A percentile compares a stretch with the other conserved stretches of the same genome.
Evolutionary conservation across 2,329 filamentous ascomycete genomes (phyloP).

Genomic region (Fusarium liriodendri): DNA sequence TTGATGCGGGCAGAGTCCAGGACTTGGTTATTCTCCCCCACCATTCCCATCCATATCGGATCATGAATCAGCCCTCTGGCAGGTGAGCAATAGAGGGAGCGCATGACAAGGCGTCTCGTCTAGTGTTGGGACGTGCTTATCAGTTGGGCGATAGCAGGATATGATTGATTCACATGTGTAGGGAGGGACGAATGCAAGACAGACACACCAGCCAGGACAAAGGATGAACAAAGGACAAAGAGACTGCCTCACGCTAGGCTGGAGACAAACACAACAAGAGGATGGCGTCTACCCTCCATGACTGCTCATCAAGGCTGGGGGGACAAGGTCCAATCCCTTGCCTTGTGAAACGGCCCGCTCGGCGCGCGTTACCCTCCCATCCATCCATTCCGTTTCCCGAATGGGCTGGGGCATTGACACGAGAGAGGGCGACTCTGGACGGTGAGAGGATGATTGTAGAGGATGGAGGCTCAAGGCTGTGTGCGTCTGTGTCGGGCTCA

Average conservation of each 20-base stretch:
- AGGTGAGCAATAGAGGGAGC: slow-evolving; percentile 34
- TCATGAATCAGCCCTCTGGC: slow-evolving; percentile 26
- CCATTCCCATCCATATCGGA: slow-evolving; percentile 26
- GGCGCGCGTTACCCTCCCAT: slow-evolving; percentile 42
- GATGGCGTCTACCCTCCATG: slow-evolving; percentile 12
- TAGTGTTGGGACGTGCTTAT: slow-evolving; percentile 17
- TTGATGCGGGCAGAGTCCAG: slow-evolving; percentile 1
- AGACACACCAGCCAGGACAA: not conserved
- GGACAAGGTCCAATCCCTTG: slow-evolving; percentile 24
- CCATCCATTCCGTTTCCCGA: slow-evolving; percentile 29
- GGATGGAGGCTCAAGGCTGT: not conserved
- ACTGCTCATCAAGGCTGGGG: slow-evolving; percentile 13
- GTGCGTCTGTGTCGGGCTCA: slow-evolving; percentile 33
- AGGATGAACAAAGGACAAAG: not conserved
- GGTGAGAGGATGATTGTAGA: slow-evolving; percentile 16
- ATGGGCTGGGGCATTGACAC: slow-evolving; percentile 17
- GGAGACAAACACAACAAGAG: not conserved
- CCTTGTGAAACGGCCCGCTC: slow-evolving; percentile 44
- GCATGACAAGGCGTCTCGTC: slow-evolving; percentile 29
- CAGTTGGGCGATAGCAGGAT: slow-evolving; percentile 10
- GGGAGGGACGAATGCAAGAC: slow-evolving; percentile 13
- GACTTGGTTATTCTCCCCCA: slow-evolving; percentile 25
- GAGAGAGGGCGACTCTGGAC: slow-evolving; percentile 23
- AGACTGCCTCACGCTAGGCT: not conserved
- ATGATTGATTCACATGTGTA: slow-evolving; percentile 20